Evolutionary conservation across 164 flowering plant species (phyloP), one percentile per base, ranked within the genome.

Genomic region (Amborella trichopoda): DNA sequence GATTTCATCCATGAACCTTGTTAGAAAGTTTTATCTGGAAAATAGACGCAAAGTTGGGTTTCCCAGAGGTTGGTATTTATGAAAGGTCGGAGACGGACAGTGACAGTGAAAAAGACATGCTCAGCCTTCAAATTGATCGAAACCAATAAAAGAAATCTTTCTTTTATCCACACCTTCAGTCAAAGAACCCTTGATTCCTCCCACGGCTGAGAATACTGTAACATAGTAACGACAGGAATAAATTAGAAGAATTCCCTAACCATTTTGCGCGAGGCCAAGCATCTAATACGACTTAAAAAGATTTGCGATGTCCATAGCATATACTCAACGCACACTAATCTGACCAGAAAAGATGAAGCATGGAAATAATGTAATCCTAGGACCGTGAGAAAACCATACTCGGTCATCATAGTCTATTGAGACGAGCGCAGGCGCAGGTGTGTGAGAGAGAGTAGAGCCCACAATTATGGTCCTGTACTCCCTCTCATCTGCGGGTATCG

Each of bases 191-290:
- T 18, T 40, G 23, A 51, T 19, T 6, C 54, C 46, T 2, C 38
- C 44, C 2, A 40, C 46, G 1, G 54, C 54, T 27, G 54, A 51
- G 25, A 51, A 27, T 4, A 51, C 54, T 51, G 54, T 28, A 40
- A 4, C 2, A 0, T 32, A 43, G 23, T 5, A 23, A 23, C n/a
- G 18, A 9, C 14, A 17, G 4, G 3, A 18, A 12, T 22, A 4
- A 6, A n/a, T 22, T 28, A 26, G 12, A 5, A 25, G 6, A 17
- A 49, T 37, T 6, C 5, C 1, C 9, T 37, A 11, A 18, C 13
- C 6, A 20, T 26, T 50, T 17, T 5, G 28, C 39, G n/a, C 2
- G 33, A 21, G 12, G 1, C 5, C 23, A 13, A 23, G 10, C 3
- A 3, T 42, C n/a, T n/a, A n/a, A n/a, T n/a, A n/a, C n/a, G n/a